Percentiles rank a stretch among this genome's conserved stretches.
Evolutionary conservation across 805 yeast species (phyloP).

Genomic region (Barnettozyma salicaria): DNA sequence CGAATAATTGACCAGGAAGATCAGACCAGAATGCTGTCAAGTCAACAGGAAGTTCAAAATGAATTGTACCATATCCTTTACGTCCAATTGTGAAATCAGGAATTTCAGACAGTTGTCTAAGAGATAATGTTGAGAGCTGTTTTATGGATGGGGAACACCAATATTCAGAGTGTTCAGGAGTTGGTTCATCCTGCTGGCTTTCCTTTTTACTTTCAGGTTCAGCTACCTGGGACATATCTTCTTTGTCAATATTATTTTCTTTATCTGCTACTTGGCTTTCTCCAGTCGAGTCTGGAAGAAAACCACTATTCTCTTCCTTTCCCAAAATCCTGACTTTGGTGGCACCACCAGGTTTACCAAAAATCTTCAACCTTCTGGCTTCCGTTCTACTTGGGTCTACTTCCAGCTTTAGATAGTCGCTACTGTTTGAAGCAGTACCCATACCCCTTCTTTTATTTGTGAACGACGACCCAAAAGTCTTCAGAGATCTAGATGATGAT

Average conservation of each 20-base stretch:
- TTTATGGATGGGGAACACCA: conserved; percentile 68
- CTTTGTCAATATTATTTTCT: neutral
- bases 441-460: conserved; percentile 1
- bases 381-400: conserved; percentile 39
- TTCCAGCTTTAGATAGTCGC: conserved; percentile 27
- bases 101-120: conserved; percentile 45
- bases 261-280: conserved; percentile 2
- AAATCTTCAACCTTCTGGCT: conserved; percentile 35
- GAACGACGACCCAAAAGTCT: conserved; percentile 6
- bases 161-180: conserved; percentile 35
- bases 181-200: conserved; percentile 1
- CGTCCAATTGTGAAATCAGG: conserved; percentile 67
- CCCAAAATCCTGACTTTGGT: conserved; percentile 25
- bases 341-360: conserved; percentile 26
- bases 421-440: conserved; percentile 10
- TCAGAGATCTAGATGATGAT: conserved; percentile 7
- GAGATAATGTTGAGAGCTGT: conserved; percentile 38
- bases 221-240: neutral
- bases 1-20: conserved; percentile 31
- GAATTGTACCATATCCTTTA: conserved; percentile 59
- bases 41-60: conserved; percentile 65
- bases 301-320: conserved; percentile 8
- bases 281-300: no score
- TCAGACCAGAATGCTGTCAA: conserved; percentile 44
- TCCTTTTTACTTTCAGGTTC: conserved; percentile 5